Evolutionary conservation across 169 alveolate genomes (phyloP), one percentile per base, ranked within the genome.

Genomic region (Babesia bovis): DNA sequence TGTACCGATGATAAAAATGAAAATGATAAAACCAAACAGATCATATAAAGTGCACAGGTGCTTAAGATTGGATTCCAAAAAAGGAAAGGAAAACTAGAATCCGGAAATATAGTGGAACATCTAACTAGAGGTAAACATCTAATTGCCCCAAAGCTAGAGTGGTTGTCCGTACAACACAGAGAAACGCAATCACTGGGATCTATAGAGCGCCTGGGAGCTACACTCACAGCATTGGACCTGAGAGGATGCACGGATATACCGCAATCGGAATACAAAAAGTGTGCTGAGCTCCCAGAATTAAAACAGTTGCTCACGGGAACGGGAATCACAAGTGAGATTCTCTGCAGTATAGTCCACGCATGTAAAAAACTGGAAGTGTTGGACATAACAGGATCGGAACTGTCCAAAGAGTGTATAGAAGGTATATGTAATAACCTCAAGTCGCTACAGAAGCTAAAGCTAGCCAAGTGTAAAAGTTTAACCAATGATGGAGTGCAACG

Each of bases 181-280:
- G 73, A 63, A 25, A 60, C 38, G 28, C 59, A 35, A 19, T 47
- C 73, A 28, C 60, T 63, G 58, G 32, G 9, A 4, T 58, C 61
- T 25, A 47, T 63, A 15, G 73, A 47, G 26, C 73, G 44, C 26
- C 47, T 63, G 60, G 44, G 61, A 13, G 28, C 45, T 3, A 63
- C 73, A 12, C 60, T 63, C 17, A 63, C 13, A 42, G 67, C 36
- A 25, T 51, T 77, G 45, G 85, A 77, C 42, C 33, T 77, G 32
- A 56, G 82, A 13, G 85, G 85, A 6, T 77, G 85, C 40, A 68
- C 47, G 28, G 78, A 36, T 9, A 66, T 77, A 36, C 66, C 67
- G 5, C 38, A 51, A 25, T 53, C 21, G 15, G 85, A 77, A 30
- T 77, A 60, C 66, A 32, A 21, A 7, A 42, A 33, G n/a, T 45